Evolutionary conservation across 768 basidiomycete genomes (phyloP).

Genomic region (Brasilioporus rufonigricans): DNA sequence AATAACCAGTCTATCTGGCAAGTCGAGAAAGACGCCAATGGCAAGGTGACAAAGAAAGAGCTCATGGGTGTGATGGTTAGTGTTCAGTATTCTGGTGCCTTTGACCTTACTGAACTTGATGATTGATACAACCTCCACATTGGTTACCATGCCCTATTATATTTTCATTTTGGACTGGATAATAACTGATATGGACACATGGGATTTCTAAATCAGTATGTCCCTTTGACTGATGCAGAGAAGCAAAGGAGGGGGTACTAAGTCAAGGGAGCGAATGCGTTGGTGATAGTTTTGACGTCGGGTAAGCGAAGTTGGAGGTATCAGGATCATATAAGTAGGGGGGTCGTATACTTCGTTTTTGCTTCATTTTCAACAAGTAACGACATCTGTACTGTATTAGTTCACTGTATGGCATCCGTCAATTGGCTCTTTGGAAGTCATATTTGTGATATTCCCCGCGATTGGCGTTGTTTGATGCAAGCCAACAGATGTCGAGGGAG

Average conservation of each 20-base stretch:
- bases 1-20: constrained; percentile 60
- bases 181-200: background rate
- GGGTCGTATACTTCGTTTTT: background rate
- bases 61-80: constrained; percentile 84
- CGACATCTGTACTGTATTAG: background rate
- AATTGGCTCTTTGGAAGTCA: background rate
- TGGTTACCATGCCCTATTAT: background rate
- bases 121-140: constrained; percentile 5
- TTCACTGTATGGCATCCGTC: too few relatives aligned
- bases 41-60: constrained; percentile 57
- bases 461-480: background rate
- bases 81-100: background rate
- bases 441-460: background rate
- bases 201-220: constrained; percentile 44
- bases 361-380: background rate
- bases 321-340: too few relatives aligned
- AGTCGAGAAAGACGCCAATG: constrained; percentile 74
- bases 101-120: constrained; percentile 12
- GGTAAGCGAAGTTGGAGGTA: background rate
- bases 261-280: too few relatives aligned
- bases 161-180: background rate
- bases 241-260: constrained; percentile 35
- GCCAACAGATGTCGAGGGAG: background rate
- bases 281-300: too few relatives aligned
- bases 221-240: constrained; percentile 65